These are phyloP conservation scores for Megacollybia marginata DNA, from an alignment of 768 basidiomycete genomes.

Conservation along the genomic window DNA sequence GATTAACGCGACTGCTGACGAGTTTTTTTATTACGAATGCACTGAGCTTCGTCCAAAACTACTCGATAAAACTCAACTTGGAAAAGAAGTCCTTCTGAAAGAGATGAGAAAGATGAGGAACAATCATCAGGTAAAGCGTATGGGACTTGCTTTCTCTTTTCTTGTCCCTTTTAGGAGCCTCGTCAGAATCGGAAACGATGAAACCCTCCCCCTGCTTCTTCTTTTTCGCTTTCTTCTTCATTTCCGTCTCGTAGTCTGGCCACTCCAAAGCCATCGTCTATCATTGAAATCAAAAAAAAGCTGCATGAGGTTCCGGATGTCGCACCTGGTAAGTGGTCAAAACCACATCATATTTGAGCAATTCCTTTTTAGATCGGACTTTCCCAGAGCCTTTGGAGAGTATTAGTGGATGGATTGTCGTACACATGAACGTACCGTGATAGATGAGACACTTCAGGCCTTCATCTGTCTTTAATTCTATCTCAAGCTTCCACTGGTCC, in stretches of 20 bases:
- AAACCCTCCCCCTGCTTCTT: constrained; percentile 24
- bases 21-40: constrained; percentile 42
- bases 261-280: constrained; percentile 55
- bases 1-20: constrained; percentile 21
- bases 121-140: not conserved
- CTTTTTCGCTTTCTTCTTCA: constrained; percentile 32
- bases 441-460: constrained; percentile 49
- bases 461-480: constrained; percentile 47
- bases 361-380: constrained; percentile 35
- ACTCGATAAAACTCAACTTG: constrained; percentile 48
- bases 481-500: constrained; percentile 59
- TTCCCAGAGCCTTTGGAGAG: constrained; percentile 33
- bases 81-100: constrained; percentile 39
- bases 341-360: constrained; percentile 55
- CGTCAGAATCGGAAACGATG: constrained; percentile 27
- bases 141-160: constrained; percentile 23
- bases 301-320: not conserved
- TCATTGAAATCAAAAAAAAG: not conserved
- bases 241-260: constrained; percentile 44
- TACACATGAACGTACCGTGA: constrained; percentile 34
- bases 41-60: constrained; percentile 51
- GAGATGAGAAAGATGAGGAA: not conserved
- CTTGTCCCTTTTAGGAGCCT: constrained; percentile 19
- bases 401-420: not conserved
- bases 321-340: constrained; percentile 46